Evolutionary conservation across 352 stramenopile species (phyloP), one percentile per base, ranked within the genome.

Genomic region (Phytopythium ostracodes): DNA sequence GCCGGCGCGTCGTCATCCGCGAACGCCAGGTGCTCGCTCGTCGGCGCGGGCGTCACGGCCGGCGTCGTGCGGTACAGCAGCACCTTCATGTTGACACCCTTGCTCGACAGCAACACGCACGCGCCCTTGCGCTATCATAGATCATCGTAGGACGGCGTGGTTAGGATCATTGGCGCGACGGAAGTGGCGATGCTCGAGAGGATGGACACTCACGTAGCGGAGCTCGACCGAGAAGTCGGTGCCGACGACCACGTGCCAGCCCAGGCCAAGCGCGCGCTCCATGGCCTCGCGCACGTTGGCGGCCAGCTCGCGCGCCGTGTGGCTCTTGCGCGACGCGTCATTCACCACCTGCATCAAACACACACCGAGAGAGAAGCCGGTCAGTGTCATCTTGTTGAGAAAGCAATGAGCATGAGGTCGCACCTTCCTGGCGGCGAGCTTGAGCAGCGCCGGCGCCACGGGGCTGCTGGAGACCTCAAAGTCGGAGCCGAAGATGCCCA

Each of bases 181-280:
- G 58, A 47, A 8, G 60, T 47, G 56, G 25, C 17, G 56, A 2
- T 42, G 38, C 33, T 29, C 8, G 14, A 12, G 2, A n/a, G n/a
- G n/a, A n/a, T n/a, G n/a, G n/a, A n/a, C n/a, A 60, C 82, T 24
- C 79, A 93, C 84, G 72, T 89, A 91, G 64, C 81, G 84, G 17
- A 93, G 54, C 62, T 93, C 81, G 15, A 93, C 82, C 1, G 81
- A 73, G 65, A 91, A 91, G 65, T 93, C 81, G 0, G 68, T 64
- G 38, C 84, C 81, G 9, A 78, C 80, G 25, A 89, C 59, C 38
- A 93, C 71, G 57, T 93, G 84, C 84, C 84, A 93, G 17, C 81
- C 84, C 7, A 65, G 38, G 15, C 84, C 81, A 36, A 86, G 72
- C 33, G 72, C 63, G 17, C 62, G 33, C 60, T 91, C 80, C 43